Percentiles rank a stretch among this genome's conserved stretches.
phyloP scores from a whole-genome alignment of 345 rosid species.

The Conringia planisiliqua region DNA sequence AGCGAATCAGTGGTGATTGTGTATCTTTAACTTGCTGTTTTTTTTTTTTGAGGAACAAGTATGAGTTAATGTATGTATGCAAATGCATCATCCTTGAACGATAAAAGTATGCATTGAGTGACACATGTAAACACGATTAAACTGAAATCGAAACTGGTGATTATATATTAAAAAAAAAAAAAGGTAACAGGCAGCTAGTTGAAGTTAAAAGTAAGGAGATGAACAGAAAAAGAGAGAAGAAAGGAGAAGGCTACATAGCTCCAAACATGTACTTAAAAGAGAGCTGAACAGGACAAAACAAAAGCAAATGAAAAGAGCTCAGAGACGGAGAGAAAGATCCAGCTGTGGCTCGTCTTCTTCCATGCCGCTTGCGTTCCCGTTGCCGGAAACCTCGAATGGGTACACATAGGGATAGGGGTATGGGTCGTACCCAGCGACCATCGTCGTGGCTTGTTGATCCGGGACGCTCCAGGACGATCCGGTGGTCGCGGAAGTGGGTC shows the following conservation, averaged over 20 bases:
- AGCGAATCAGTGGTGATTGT: background rate
- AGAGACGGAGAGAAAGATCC: conserved; percentile 36
- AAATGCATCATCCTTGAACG: background rate
- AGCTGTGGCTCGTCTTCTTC: conserved; percentile 29
- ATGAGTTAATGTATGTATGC: background rate
- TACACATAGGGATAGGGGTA: conserved; percentile 20
- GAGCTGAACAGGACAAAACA: conserved; percentile 10
- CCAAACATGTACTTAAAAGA: conserved; percentile 25
- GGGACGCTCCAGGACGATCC: background rate
- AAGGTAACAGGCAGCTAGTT: background rate
- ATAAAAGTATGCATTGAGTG: background rate
- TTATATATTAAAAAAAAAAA: background rate
- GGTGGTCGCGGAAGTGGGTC: background rate
- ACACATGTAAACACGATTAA: background rate
- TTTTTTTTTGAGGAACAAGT: background rate
- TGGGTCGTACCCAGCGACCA: background rate
- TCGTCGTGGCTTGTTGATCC: background rate
- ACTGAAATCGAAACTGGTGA: background rate
- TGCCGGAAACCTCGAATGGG: background rate
- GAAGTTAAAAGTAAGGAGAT: background rate
- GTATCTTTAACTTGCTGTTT: background rate
- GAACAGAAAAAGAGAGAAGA: conserved; percentile 1
- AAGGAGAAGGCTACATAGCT: background rate
- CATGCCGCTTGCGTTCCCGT: background rate
- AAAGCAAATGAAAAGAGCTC: background rate